Evolutionary conservation across 345 rosid genomes (phyloP).

Genomic region (Gossypium ekmanianum): DNA sequence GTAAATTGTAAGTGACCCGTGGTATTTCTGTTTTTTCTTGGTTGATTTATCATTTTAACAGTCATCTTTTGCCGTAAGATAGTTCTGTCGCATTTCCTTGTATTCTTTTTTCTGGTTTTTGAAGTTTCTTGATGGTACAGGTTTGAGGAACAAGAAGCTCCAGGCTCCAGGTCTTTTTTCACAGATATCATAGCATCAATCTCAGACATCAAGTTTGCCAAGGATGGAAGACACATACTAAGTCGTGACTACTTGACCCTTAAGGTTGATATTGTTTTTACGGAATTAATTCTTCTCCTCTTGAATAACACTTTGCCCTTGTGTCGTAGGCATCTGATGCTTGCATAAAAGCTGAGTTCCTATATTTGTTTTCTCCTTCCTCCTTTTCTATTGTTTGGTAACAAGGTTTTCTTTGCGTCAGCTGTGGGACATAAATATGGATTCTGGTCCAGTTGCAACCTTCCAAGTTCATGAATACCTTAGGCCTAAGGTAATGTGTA

Average conservation of each 20-base stretch:
- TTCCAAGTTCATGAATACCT: conserved; percentile 79
- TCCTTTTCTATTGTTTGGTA: conserved; percentile 4
- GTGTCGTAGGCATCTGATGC: neutral
- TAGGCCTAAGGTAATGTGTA: conserved; percentile 42
- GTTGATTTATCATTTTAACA: neutral
- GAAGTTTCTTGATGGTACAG: conserved; percentile 38
- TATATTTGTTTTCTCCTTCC: neutral
- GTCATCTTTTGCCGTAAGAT: neutral
- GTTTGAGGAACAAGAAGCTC: conserved; percentile 93
- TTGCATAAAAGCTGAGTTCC: neutral
- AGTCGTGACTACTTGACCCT: conserved; percentile 99
- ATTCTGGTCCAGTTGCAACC: conserved; percentile 62
- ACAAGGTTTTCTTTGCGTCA: conserved; percentile 23
- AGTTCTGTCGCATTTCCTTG: neutral
- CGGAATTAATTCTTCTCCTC: neutral
- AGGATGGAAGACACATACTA: conserved; percentile 81
- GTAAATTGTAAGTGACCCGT: conserved; percentile 71
- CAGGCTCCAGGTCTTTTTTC: conserved; percentile 96
- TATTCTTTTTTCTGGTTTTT: conserved; percentile 11
- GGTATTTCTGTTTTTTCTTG: conserved; percentile 1
- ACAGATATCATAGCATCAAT: conserved; percentile 99
- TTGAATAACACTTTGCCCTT: neutral
- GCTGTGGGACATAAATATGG: conserved; percentile 65
- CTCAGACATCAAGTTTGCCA: conserved; percentile 91
- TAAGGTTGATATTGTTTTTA: conserved; percentile 49